Percentiles rank a stretch among this genome's conserved stretches.
These are phyloP conservation scores for Blastomyces silverae DNA, from an alignment of 2,329 filamentous ascomycete species.

Conservation along the genomic window DNA sequence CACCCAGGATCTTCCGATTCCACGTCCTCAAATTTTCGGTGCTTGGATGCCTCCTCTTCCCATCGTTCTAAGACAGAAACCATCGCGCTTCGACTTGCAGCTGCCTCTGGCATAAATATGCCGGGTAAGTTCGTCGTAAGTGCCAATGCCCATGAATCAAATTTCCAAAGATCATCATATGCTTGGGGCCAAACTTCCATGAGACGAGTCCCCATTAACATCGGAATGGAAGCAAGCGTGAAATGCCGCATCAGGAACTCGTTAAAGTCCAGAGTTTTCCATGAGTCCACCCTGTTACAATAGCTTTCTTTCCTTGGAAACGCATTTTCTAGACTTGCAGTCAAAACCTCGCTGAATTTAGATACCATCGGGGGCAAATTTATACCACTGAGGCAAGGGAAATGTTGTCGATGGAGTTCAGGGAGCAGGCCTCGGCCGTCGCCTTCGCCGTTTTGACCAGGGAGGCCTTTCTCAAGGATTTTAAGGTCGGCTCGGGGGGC, in stretches of 20 bases:
- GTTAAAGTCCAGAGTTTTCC: constrained; percentile 22
- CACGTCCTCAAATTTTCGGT: constrained; percentile 27
- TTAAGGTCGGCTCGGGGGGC: constrained; percentile 21
- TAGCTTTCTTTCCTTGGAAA: constrained; percentile 18
- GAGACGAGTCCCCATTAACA: constrained; percentile 22
- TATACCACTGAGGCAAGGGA: constrained; percentile 16
- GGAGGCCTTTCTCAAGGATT: constrained; percentile 20
- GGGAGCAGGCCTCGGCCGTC: constrained; percentile 19
- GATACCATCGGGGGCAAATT: constrained; percentile 17
- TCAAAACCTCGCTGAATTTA: constrained; percentile 21
- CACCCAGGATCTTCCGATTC: constrained; percentile 30
- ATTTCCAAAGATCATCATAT: constrained; percentile 22
- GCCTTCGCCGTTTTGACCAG: constrained; percentile 14
- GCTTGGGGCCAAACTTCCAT: constrained; percentile 22
- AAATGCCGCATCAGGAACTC: constrained; percentile 20
- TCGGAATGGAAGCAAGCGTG: constrained; percentile 22
- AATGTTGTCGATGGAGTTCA: constrained; percentile 19
- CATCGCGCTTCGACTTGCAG: constrained; percentile 18
- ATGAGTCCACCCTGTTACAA: constrained; percentile 15
- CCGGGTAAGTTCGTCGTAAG: constrained; percentile 20
- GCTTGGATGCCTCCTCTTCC: constrained; percentile 15
- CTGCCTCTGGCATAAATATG: constrained; percentile 20
- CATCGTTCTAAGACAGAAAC: constrained; percentile 20
- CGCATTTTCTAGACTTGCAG: constrained; percentile 19
- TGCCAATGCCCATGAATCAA: constrained; percentile 20